Base-by-base conservation (phyloP, 768 basidiomycete genomes). In the Mycena polygramma region DNA sequence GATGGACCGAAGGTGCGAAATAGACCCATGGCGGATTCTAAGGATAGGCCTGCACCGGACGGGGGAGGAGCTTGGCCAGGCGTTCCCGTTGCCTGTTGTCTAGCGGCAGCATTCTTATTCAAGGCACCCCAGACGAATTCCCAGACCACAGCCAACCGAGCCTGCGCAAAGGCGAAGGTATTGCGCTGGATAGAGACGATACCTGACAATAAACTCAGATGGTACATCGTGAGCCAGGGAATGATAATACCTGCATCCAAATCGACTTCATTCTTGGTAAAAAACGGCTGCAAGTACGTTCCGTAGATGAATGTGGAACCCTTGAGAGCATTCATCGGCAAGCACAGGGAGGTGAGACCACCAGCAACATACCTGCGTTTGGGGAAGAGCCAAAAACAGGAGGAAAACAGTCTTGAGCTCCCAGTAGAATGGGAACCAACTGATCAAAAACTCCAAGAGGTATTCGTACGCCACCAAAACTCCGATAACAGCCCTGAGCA, bases 401-500 rank as follows among this genome's bases (percentile, higher is more conserved):
- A 93, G 77, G 76, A 92, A 89, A 5, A 89, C 26, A n/a, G 90
- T 92, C 74, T 92, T 89, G 61, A 88, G 53, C 75, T 93, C 92
- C 89, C 89, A 92, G 76, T 93, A 93, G 77, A 94, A 92, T 9
- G 92, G 92, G 49, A 93, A 75, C 92, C 92, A 92, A 74, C 55
- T 88, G 59, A 93, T 79, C 64, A 92, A 75, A 84, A 89, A 89
- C 67, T 92, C 91, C 36, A 87, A 83, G 11, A 87, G 76, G 69
- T 90, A 89, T 75, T 93, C 91, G 73, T 90, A 82, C 2, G 90
- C 88, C 63, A 91, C 61, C n/a, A 69, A 10, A 2, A 63, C n/a
- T 11, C 62, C 68, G 2, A 59, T 58, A 14, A 69, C 68, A 0
- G 68, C 49, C 68, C 68, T 30, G 30, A 30, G 30, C 30, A 30